These are phyloP conservation scores for Nicotiana tabacum DNA, from an alignment of 257 asterid species.

Conservation along the genomic window DNA sequence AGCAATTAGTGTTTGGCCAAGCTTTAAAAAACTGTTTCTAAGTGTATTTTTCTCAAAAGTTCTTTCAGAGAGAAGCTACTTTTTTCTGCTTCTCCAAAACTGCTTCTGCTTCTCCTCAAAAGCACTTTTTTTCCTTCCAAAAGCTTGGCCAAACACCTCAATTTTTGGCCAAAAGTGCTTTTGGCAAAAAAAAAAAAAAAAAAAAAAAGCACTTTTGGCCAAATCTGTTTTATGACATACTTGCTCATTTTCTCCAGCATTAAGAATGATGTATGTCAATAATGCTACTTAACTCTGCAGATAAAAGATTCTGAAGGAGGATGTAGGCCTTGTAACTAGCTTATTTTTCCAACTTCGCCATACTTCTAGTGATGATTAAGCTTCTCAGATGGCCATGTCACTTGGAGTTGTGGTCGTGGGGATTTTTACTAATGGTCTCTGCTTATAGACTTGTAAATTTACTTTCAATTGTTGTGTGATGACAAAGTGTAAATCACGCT, in stretches of 20 bases:
- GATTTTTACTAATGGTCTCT: background rate
- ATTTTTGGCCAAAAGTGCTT: no score
- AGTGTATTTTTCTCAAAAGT: no score
- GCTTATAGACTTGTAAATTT: constrained; percentile 1
- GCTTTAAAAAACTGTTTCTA: no score
- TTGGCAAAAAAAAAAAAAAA: no score
- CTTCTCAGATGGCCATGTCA: background rate
- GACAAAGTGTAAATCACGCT: background rate
- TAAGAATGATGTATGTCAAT: background rate
- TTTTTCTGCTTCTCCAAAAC: no score
- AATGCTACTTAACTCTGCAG: background rate
- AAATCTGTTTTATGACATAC: no score
- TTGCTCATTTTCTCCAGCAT: background rate
- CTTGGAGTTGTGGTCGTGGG: background rate
- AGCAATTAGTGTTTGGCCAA: no score
- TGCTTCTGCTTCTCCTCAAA: no score
- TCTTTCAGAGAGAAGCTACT: no score
- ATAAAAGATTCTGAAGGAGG: background rate
- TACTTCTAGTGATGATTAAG: background rate
- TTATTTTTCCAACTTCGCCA: background rate
- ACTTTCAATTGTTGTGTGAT: background rate
- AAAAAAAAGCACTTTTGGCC: no score
- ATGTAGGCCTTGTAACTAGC: background rate
- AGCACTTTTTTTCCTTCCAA: no score
- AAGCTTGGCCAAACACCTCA: no score